Percentiles rank a stretch among this genome's conserved stretches.
phyloP scores from a whole-genome alignment of 305 asterid genomes.

The Solanum aculeatissimum region DNA sequence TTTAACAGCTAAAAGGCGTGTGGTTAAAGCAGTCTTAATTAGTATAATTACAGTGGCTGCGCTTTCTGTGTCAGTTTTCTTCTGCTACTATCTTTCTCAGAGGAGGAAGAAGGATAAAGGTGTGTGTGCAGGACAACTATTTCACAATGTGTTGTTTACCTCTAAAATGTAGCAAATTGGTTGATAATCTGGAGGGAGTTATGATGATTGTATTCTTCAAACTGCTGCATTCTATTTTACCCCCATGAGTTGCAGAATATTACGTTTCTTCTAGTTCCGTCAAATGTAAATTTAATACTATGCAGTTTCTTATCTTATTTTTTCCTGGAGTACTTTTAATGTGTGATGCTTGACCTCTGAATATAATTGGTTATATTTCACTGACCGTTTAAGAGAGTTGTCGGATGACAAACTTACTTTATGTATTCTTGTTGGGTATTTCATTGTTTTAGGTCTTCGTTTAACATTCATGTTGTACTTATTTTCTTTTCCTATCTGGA shows the following conservation, averaged over 20 bases:
- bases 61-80: constrained; percentile 13
- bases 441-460: neutral
- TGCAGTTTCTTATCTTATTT: neutral
- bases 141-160: neutral
- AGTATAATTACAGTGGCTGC: constrained; percentile 7
- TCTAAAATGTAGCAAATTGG: neutral
- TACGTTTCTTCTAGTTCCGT: neutral
- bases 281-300: neutral
- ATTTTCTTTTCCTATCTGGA: neutral
- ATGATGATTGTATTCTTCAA: neutral
- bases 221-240: neutral
- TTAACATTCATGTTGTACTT: neutral
- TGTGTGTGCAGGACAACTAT: neutral
- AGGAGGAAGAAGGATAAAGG: constrained; percentile 22
- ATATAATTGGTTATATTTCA: neutral
- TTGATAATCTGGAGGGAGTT: neutral
- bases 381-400: neutral
- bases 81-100: constrained; percentile 1
- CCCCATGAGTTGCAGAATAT: neutral
- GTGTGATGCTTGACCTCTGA: neutral
- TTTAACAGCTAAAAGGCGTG: constrained; percentile 15
- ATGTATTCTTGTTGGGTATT: neutral
- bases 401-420: neutral
- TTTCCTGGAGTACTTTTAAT: neutral
- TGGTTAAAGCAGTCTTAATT: neutral